phyloP scores from a whole-genome alignment of 768 basidiomycete species.

The Lactarius quietus region DNA sequence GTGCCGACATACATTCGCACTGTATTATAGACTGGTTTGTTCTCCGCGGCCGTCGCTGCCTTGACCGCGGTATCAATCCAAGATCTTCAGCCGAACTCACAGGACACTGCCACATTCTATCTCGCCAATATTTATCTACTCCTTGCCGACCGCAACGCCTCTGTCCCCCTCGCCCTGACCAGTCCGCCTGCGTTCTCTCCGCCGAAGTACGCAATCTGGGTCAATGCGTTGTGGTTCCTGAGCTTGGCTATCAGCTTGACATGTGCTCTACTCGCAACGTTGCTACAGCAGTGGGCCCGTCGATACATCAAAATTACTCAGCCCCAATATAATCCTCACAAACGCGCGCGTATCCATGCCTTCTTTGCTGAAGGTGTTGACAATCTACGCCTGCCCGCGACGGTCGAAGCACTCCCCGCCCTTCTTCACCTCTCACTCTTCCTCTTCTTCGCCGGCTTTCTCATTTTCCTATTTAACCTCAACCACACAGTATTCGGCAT shows the following conservation, averaged over 20 bases:
- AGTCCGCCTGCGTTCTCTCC: background rate
- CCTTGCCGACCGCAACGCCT: background rate
- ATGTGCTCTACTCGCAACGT: conserved; percentile 2
- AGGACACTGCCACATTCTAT: background rate
- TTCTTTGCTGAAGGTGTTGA: background rate
- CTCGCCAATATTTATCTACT: background rate
- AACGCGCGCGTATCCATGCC: conserved; percentile 2
- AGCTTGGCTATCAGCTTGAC: conserved; percentile 1
- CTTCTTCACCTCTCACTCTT: conserved; percentile 13
- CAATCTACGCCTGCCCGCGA: background rate
- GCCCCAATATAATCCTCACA: background rate
- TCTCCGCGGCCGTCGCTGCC: background rate
- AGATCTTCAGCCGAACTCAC: background rate
- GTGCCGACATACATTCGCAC: too few species aligned
- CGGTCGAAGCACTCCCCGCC: conserved; percentile 4
- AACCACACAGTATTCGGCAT: background rate
- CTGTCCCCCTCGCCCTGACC: background rate
- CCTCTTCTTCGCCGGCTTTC: conserved; percentile 18
- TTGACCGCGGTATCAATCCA: background rate
- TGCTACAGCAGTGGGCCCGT: conserved; percentile 7
- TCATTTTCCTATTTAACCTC: conserved; percentile 9
- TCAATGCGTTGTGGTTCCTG: conserved; percentile 8
- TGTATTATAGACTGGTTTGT: background rate
- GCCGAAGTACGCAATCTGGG: background rate
- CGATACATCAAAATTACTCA: background rate